Percentiles rank a stretch among this genome's conserved stretches.
Evolutionary conservation across 352 stramenopile genomes (phyloP).

Genomic region (Phytophthora megakarya): DNA sequence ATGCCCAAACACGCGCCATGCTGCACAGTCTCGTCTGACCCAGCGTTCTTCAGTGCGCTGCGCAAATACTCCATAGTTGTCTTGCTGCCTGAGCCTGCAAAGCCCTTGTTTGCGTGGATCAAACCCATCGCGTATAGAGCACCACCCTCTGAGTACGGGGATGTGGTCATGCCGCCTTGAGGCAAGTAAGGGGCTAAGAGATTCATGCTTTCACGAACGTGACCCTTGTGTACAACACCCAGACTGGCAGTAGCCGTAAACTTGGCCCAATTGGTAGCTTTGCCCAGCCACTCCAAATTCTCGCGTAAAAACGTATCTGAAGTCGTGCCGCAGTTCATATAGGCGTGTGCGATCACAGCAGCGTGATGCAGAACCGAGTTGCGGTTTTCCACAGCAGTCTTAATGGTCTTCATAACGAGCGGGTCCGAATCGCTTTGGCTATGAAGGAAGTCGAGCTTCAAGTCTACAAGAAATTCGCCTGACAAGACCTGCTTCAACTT

Average conservation of each 20-base stretch:
- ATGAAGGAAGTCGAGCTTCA: conserved; percentile 94
- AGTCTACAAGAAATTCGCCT: conserved; percentile 92
- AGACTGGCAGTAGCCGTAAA: conserved; percentile 98
- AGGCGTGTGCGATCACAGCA: conserved; percentile 96
- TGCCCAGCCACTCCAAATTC: conserved; percentile 99
- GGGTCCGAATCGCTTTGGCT: conserved; percentile 90
- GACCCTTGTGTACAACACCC: conserved; percentile 98
- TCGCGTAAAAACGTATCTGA: conserved; percentile 97
- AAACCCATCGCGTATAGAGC: conserved; percentile 98
- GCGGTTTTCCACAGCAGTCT: conserved; percentile 92
- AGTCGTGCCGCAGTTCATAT: conserved; percentile 98
- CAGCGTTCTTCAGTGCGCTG: conserved; percentile 82
- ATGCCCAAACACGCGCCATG: conserved; percentile 98
- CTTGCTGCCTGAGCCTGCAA: conserved; percentile 82
- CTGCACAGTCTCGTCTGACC: conserved; percentile 96
- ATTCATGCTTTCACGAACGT: conserved; percentile 98
- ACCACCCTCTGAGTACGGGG: conserved; percentile 97
- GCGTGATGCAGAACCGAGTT: conserved; percentile 98
- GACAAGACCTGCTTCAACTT: conserved; percentile 89
- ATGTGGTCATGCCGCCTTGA: conserved; percentile 81
- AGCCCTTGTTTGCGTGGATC: conserved; percentile 97
- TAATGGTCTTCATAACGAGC: conserved; percentile 94
- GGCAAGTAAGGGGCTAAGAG: conserved; percentile 98
- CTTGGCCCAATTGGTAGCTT: conserved; percentile 99
- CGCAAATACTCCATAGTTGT: conserved; percentile 87